Base-by-base conservation (phyloP, 2,329 filamentous ascomycete genomes). In the Cladosporium cucumerinum region DNA sequence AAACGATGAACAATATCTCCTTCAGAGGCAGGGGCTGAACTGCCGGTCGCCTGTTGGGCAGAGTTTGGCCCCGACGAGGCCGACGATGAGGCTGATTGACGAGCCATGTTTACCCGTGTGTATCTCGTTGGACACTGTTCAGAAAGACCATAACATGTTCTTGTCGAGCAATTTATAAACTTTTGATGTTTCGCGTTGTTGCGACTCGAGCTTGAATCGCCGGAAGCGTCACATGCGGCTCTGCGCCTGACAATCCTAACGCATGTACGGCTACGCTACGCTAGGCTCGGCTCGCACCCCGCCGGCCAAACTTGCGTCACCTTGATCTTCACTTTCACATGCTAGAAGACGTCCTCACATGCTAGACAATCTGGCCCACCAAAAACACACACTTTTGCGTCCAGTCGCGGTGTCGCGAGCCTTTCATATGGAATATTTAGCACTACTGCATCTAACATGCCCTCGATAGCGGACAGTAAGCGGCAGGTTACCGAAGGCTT, bases 381-480 rank as follows among this genome's bases (percentile, higher is more conserved):
- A 46, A 46, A 21, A 21, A 46, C 23, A 46, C 16, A 12, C 39
- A 21, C n/a, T 46, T 46, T 5, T 11, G n/a, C 39, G 39, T n/a
- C 39, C 39, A 21, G 8, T 21, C n/a, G 39, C 8, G n/a, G 8
- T 46, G 39, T 46, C 39, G n/a, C 39, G 5, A 46, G 23, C n/a
- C n/a, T 21, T 21, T 10, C 39, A 21, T 4, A 46, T 46, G 39
- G 39, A 21, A 3, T 6, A 12, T 18, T 10, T 3, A 46, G 10
- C n/a, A 11, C 10, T n/a, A 5, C 39, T 10, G 14, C 11, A 2
- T 16, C n/a, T 10, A 28, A 18, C 10, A 75, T 75, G 74, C 74
- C 73, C 55, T 75, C 74, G 26, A 69, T 75, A 61, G 74, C 72
- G 65, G 73, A 74, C 64, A 73, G 67, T 51, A 71, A 71, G 65